Percentiles rank a stretch among this genome's conserved stretches.
phyloP scores from a whole-genome alignment of 768 basidiomycete genomes.

The Sporobolomyces roseus region DNA sequence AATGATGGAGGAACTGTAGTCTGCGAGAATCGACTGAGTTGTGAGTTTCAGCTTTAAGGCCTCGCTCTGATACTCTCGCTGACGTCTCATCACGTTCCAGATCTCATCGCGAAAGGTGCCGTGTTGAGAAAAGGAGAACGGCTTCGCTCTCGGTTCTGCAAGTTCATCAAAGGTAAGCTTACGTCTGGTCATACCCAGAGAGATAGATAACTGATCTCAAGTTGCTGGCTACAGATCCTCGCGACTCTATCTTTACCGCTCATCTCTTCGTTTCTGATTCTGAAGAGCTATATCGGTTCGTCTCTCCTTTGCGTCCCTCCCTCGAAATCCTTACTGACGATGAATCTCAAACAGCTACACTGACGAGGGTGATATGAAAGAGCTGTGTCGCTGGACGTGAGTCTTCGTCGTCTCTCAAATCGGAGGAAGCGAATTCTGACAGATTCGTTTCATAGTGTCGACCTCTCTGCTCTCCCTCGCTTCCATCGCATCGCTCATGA shows the following conservation, averaged over 20 bases:
- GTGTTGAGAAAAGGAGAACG: slow-evolving; percentile 84
- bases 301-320: background rate
- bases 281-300: slow-evolving; percentile 34
- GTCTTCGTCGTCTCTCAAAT: too few relatives aligned
- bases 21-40: slow-evolving; percentile 71
- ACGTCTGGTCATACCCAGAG: background rate
- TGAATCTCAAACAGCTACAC: slow-evolving; percentile 77
- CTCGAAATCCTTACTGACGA: too few relatives aligned
- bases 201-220: background rate
- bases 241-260: slow-evolving; percentile 76
- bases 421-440: too few relatives aligned
- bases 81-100: slow-evolving; percentile 46
- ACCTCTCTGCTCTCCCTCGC: slow-evolving; percentile 69
- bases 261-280: slow-evolving; percentile 57
- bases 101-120: slow-evolving; percentile 79
- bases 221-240: background rate
- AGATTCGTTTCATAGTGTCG: too few relatives aligned
- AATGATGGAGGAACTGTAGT: slow-evolving; percentile 73
- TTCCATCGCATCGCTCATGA: slow-evolving; percentile 51
- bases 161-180: slow-evolving; percentile 42
- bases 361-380: slow-evolving; percentile 56
- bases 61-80: background rate
- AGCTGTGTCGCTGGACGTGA: slow-evolving; percentile 62
- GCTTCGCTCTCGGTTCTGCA: slow-evolving; percentile 73
- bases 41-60: slow-evolving; percentile 37